Base-by-base conservation (phyloP, 306 rosid species). In the Ochetophila trinervis region DNA sequence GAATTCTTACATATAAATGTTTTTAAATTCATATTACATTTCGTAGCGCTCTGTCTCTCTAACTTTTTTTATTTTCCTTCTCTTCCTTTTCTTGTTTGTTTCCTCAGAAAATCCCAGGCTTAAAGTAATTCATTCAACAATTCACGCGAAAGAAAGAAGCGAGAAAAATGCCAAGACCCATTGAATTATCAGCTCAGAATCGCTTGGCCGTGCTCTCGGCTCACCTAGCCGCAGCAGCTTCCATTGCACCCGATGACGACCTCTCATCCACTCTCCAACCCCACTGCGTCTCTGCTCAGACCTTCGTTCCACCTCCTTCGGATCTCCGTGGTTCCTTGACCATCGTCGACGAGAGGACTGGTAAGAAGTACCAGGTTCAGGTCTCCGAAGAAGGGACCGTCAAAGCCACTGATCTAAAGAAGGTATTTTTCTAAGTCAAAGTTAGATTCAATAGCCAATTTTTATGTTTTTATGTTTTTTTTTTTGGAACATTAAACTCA, bases 201-300 rank as follows among this genome's bases (percentile, higher is more conserved):
- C 96, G 96, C 18, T 76, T 88, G 88, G 91, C 96, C 47, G 80
- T 79, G 77, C 88, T 91, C 14, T 63, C 88, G 1, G 89, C 84
- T 34, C 96, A 90, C 66, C 74, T 90, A 4, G 65, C 70, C 59
- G 77, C 88, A 12, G 66, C 77, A 3, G 32, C 32, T 27, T 54
- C 82, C 59, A 30, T 45, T 17, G 74, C 84, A 45, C 40, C 76
- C 59, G 17, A 12, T 21, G 84, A 76, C 67, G 75, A 67, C 53
- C 30, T n/a, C 65, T 40, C 24, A 22, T 50, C 79, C 20, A 11
- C 64, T n/a, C 78, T 91, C 50, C 77, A 75, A 34, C 73, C 79
- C 11, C 72, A 63, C 37, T 72, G 75, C 78, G 84, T 85, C 69
- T 83, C 86, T 0, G 77, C 86, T 62, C 78, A 70, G 67, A 54